Conservation (phyloP, 371 early-diverging fungal species). For the Parasitella parasitica region DNA sequence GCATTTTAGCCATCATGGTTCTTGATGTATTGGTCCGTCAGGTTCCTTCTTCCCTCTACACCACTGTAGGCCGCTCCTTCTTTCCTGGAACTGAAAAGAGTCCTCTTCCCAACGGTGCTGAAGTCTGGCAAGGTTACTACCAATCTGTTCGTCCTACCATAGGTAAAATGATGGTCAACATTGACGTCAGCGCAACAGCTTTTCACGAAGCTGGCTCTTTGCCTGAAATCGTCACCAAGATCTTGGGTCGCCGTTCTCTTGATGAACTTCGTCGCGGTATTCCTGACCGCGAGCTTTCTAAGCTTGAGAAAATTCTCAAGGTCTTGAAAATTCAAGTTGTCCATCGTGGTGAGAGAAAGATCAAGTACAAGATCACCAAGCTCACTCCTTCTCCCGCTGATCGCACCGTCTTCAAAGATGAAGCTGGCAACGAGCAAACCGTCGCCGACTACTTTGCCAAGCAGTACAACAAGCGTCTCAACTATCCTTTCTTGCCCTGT, state of each 20-base stretch:
- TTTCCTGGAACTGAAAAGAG: slow-evolving; percentile 72
- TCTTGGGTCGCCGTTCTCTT: slow-evolving; percentile 60
- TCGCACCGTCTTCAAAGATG: slow-evolving; percentile 67
- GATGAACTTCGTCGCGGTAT: slow-evolving; percentile 72
- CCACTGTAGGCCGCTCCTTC: slow-evolving; percentile 87
- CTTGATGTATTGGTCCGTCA: slow-evolving; percentile 86
- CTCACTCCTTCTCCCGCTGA: slow-evolving; percentile 69
- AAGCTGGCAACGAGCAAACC: slow-evolving; percentile 49
- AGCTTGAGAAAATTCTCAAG: slow-evolving; percentile 73
- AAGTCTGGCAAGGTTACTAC: slow-evolving; percentile 93
- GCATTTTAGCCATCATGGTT: slow-evolving; percentile 66
- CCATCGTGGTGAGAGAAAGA: slow-evolving; percentile 72
- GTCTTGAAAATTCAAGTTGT: slow-evolving; percentile 71
- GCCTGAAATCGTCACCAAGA: slow-evolving; percentile 63
- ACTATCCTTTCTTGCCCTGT: slow-evolving; percentile 86
- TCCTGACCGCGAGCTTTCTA: slow-evolving; percentile 58
- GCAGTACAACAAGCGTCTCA: slow-evolving; percentile 71
- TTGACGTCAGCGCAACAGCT: slow-evolving; percentile 88
- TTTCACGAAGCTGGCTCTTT: slow-evolving; percentile 79
- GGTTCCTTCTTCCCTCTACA: slow-evolving; percentile 69
- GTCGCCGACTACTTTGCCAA: slow-evolving; percentile 79
- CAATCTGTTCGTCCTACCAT: slow-evolving; percentile 82
- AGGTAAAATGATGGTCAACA: slow-evolving; percentile 77
- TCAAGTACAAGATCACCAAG: slow-evolving; percentile 69
- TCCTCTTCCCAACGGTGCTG: slow-evolving; percentile 76